A percentile compares a stretch with the other conserved stretches of the same genome.
Conservation (phyloP, 148 eudicot genomes). For the Chenopodium album region DNA sequence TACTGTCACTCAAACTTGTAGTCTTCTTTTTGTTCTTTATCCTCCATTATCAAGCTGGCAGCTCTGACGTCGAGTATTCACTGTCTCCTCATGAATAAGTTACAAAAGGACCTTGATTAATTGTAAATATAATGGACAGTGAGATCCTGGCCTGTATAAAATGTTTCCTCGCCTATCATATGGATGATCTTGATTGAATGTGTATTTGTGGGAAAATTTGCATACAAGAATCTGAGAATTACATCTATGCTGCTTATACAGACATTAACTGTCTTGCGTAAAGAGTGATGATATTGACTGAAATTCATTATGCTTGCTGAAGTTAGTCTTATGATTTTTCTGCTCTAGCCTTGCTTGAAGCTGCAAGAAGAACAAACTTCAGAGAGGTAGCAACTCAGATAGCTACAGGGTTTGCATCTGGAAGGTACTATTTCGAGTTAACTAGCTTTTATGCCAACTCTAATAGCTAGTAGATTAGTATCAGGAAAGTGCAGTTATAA, state of each 20-base stretch:
- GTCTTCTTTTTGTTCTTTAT: not conserved
- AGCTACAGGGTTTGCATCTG: slow-evolving; percentile 88
- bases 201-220: not conserved
- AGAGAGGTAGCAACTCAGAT: slow-evolving; percentile 59
- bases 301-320: slow-evolving; percentile 9
- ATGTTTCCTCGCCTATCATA: not conserved
- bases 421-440: slow-evolving; percentile 49
- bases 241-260: not conserved
- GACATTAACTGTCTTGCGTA: not conserved
- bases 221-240: not conserved
- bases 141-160: not conserved
- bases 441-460: not conserved
- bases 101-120: not conserved
- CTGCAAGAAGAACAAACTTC: slow-evolving; percentile 78
- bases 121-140: not conserved
- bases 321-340: slow-evolving; percentile 21
- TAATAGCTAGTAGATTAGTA: not conserved
- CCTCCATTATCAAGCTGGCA: not conserved
- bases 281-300: not conserved
- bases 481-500: not conserved
- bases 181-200: not conserved
- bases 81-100: not conserved
- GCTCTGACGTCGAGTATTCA: not conserved
- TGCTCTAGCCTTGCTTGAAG: slow-evolving; percentile 84
- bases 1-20: not conserved